A percentile compares a stretch with the other conserved stretches of the same genome.
Conservation (phyloP, 192 early-diverging fungal genomes). For the Jimgerdemannia lactiflua region DNA sequence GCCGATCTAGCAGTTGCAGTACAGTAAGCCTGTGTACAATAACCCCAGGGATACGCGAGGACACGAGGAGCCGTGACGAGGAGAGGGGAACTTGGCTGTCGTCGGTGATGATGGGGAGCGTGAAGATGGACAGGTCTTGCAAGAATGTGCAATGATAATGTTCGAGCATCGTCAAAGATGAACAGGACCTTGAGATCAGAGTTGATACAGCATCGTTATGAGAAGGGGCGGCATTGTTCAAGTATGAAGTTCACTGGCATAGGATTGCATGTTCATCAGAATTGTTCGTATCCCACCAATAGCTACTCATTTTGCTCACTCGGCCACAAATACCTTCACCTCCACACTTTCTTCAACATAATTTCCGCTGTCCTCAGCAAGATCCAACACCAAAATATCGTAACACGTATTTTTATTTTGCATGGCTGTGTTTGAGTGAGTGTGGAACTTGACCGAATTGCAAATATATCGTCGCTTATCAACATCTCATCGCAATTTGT, state of each 20-base stretch:
- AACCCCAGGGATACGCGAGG: too few relatives aligned
- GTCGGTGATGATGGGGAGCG: not conserved
- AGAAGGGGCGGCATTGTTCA: not conserved
- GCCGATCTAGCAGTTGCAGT: too few relatives aligned
- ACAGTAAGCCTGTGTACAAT: too few relatives aligned
- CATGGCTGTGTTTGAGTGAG: too few relatives aligned
- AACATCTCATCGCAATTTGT: too few relatives aligned
- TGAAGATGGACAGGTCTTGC: not conserved
- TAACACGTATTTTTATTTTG: too few relatives aligned
- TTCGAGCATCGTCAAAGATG: not conserved
- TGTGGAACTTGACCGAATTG: too few relatives aligned
- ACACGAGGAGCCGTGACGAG: not conserved
- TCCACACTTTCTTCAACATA: not conserved
- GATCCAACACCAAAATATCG: not conserved
- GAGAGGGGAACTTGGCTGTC: not conserved
- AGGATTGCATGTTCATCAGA: too few relatives aligned
- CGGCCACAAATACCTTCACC: not conserved
- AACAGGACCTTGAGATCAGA: not conserved
- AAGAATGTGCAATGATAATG: not conserved
- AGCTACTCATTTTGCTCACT: not conserved
- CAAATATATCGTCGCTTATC: too few relatives aligned
- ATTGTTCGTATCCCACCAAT: not conserved
- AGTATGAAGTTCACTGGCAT: not conserved
- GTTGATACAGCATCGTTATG: not conserved
- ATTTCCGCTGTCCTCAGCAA: not conserved